These are phyloP conservation scores for Xylaria nigripes DNA, from an alignment of 495 filamentous ascomycete genomes.

Conservation along the genomic window DNA sequence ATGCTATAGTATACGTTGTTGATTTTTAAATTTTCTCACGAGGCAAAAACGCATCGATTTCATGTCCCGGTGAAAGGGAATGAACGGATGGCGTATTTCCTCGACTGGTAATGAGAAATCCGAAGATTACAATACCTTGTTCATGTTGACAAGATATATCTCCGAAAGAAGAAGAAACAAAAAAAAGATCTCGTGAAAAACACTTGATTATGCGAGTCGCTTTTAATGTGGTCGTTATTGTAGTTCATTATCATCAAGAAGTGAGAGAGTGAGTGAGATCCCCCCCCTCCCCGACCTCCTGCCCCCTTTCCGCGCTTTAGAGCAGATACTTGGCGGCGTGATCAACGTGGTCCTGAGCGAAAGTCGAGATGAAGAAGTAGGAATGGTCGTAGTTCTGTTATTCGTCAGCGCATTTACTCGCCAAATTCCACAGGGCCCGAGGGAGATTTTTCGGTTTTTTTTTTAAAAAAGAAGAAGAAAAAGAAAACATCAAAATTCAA, in stretches of 20 bases:
- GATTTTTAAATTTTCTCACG: background rate
- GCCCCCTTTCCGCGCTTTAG: background rate
- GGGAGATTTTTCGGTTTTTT: no score
- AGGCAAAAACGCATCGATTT: background rate
- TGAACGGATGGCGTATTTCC: background rate
- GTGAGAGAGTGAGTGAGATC: no score
- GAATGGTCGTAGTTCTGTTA: constrained; percentile 83
- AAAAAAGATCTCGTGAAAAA: background rate
- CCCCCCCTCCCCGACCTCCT: no score
- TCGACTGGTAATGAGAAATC: background rate
- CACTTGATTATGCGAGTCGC: background rate
- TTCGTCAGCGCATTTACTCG: background rate
- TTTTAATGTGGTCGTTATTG: no score
- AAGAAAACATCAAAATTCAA: no score
- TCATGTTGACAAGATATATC: background rate
- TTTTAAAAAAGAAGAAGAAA: background rate
- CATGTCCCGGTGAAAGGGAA: no score
- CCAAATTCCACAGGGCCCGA: background rate
- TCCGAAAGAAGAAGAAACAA: background rate
- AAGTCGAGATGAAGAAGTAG: constrained; percentile 87
- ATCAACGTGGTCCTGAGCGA: constrained; percentile 81
- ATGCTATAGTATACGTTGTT: background rate
- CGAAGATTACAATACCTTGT: background rate
- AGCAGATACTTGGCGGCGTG: constrained; percentile 79
- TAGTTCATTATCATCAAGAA: no score